These are phyloP conservation scores for Vanrija sp. DNA, from an alignment of 1,284 basidiomycete genomes.

Conservation along the genomic window DNA sequence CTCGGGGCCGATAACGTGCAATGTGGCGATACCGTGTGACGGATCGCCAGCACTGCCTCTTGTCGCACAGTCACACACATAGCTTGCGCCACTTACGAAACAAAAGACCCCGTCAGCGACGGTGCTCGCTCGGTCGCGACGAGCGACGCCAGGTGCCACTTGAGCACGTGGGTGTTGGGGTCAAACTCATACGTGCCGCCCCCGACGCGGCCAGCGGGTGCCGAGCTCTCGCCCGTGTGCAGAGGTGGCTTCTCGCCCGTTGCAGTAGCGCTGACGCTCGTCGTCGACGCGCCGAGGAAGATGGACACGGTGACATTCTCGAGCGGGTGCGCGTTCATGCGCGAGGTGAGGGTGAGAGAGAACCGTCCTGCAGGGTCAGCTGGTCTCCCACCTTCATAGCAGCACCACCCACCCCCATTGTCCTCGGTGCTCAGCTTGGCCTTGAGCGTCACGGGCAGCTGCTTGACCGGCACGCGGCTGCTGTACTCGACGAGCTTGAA, in stretches of 20 bases:
- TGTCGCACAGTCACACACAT: background rate
- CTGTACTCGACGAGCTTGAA: slow-evolving; percentile 85
- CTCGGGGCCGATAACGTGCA: no score
- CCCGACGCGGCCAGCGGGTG: slow-evolving; percentile 54
- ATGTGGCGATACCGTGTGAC: no score
- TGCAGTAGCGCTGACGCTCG: slow-evolving; percentile 50
- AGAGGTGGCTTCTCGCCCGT: slow-evolving; percentile 39
- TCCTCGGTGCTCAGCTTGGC: slow-evolving; percentile 60
- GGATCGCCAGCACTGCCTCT: background rate
- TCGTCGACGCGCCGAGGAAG: slow-evolving; percentile 67
- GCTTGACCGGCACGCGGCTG: slow-evolving; percentile 46
- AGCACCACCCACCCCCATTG: slow-evolving; percentile 56
- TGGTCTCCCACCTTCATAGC: background rate
- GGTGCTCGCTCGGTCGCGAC: slow-evolving; percentile 64
- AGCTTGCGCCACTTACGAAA: slow-evolving; percentile 41
- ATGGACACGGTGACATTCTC: slow-evolving; percentile 69
- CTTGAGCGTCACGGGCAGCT: slow-evolving; percentile 66
- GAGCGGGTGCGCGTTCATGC: slow-evolving; percentile 61
- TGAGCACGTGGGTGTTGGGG: slow-evolving; percentile 60
- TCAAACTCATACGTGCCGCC: slow-evolving; percentile 73
- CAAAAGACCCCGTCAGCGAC: slow-evolving; percentile 72
- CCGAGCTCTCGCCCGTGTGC: slow-evolving; percentile 53
- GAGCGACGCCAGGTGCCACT: slow-evolving; percentile 71
- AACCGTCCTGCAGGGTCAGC: slow-evolving; percentile 59
- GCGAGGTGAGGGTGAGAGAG: slow-evolving; percentile 66